phyloP scores from a whole-genome alignment of 2,329 filamentous ascomycete genomes.

The Phoma sp. region DNA sequence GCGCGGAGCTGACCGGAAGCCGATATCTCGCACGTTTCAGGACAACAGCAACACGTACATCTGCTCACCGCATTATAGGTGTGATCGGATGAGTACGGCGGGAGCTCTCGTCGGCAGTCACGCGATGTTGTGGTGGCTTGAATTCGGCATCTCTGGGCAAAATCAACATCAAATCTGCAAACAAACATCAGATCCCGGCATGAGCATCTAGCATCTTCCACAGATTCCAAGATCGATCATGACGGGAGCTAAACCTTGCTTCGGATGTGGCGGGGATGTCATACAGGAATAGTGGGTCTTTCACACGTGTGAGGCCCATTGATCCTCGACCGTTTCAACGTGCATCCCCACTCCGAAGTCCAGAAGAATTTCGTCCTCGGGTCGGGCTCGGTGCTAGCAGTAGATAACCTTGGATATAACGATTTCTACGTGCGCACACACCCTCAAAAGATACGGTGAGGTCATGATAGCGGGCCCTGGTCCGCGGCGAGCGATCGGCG shows the following conservation, averaged over 20 bases:
- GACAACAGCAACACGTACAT: background rate
- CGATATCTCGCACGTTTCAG: constrained; percentile 8
- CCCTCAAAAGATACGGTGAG: constrained; percentile 12
- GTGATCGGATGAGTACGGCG: background rate
- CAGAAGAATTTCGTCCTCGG: constrained; percentile 5
- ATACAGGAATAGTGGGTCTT: constrained; percentile 5
- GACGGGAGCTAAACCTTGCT: constrained; percentile 15
- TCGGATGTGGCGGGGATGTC: constrained; percentile 3
- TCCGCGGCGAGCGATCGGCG: constrained; percentile 33
- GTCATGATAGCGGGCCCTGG: constrained; percentile 25
- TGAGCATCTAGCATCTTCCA: background rate
- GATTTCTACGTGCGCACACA: background rate
- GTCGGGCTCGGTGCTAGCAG: constrained; percentile 16
- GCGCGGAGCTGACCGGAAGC: constrained; percentile 1
- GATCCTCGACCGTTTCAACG: background rate
- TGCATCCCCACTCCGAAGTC: constrained; percentile 8
- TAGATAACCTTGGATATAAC: background rate
- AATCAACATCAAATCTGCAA: background rate
- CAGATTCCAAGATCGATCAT: constrained; percentile 6
- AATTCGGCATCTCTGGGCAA: background rate
- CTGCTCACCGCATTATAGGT: constrained; percentile 5
- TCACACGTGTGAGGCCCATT: constrained; percentile 15
- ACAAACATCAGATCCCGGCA: background rate
- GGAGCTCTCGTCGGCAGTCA: background rate
- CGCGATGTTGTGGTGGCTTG: background rate